Evolutionary conservation across 225 moss, liverwort and hornwort genomes (phyloP), one percentile per base, ranked within the genome.

Genomic region (Bryoerythrophyllum caledonicum): DNA sequence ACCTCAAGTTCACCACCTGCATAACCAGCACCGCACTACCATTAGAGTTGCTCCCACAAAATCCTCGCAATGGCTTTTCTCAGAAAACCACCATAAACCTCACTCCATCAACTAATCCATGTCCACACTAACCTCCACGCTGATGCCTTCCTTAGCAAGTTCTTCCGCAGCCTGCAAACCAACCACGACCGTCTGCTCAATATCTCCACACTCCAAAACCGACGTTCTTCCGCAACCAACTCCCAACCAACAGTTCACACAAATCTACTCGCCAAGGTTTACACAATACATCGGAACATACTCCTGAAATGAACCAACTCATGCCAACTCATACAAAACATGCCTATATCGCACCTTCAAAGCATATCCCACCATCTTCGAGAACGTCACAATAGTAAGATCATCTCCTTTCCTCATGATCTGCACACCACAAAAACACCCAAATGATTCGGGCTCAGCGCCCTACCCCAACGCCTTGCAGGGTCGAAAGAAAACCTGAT

Each of bases 301-400:
- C 34, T 62, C 72, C 60, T 62, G 16, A 48, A 61, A 48, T 7
- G 5, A 7, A 62, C 21, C 48, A 32, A 72, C 21, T 30, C 72
- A 60, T 21, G 28, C 46, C 46, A 35, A 49, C 14, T 28, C 2
- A 51, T 24, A 62, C 3, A 21, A 20, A 44, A 60, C 28, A 32
- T 8, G 25, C 11, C 37, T 23, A 52, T 10, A 10, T 30, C 75
- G 21, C 64, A 95, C 92, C 97, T 94, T 97, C 61, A 97, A 85
- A 26, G 81, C 87, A 78, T 78, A 94, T 48, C 96, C 94, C 73
- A 97, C 96, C 94, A 97, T 94, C 88, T 97, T 97, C 52, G 97
- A 97, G 68, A 87, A 94, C 49, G 93, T 88, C 63, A 89, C 88
- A 21, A 97, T 90, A 9, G 97, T 94, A 54, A 97, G 86, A 74